Evolutionary conservation across 495 filamentous ascomycete species (phyloP).

Genomic region (Neurospora sp.): DNA sequence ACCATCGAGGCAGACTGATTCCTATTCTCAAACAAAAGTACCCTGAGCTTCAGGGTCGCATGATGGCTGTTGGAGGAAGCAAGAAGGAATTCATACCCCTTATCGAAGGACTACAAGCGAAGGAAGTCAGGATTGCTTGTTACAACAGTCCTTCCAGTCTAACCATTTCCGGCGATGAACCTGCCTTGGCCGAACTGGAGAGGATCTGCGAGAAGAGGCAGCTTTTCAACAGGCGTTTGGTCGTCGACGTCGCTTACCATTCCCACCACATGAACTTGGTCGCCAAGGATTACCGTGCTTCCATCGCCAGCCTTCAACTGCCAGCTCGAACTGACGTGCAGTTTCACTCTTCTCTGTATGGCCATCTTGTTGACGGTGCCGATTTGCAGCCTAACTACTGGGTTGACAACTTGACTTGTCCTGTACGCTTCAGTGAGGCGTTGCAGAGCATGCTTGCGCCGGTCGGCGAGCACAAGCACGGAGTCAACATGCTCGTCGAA

Average conservation of each 20-base stretch:
- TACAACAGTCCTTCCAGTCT: constrained; percentile 51
- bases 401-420: constrained; percentile 33
- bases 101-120: constrained; percentile 27
- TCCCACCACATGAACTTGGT: constrained; percentile 50
- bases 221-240: constrained; percentile 43
- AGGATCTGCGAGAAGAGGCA: constrained; percentile 31
- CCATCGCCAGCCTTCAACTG: constrained; percentile 20
- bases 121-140: constrained; percentile 36
- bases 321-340: constrained; percentile 25
- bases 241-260: constrained; percentile 54
- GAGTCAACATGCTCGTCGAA: constrained; percentile 44
- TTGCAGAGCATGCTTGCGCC: constrained; percentile 28
- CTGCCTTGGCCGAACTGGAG: constrained; percentile 40
- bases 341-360: constrained; percentile 31
- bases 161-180: constrained; percentile 48
- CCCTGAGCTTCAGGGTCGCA: constrained; percentile 27
- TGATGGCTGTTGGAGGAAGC: constrained; percentile 43
- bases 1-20: constrained; percentile 31
- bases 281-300: constrained; percentile 29
- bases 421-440: constrained; percentile 31
- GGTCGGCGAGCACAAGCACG: constrained; percentile 23
- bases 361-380: constrained; percentile 19
- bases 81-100: constrained; percentile 31
- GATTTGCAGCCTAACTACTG: constrained; percentile 35
- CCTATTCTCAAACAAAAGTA: constrained; percentile 21